These are phyloP conservation scores for Phaeolepiota aurea DNA, from an alignment of 768 basidiomycete species.

Conservation along the genomic window DNA sequence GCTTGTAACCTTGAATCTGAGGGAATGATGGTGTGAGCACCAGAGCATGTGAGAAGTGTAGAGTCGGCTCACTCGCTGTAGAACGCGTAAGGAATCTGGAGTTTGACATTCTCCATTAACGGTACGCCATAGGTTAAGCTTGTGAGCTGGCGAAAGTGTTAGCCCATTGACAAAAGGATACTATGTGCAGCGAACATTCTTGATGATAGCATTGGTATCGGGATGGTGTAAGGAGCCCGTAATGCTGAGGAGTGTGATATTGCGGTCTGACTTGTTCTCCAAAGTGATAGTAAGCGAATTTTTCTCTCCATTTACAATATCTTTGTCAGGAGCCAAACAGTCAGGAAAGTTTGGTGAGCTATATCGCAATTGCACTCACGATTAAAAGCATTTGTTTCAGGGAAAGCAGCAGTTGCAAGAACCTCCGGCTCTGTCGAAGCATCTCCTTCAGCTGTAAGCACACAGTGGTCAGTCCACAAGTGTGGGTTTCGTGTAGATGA, in stretches of 20 bases:
- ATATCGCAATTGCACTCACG: conserved; percentile 38
- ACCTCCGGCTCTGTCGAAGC: conserved; percentile 42
- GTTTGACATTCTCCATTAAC: conserved; percentile 46
- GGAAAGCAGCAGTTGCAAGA: conserved; percentile 46
- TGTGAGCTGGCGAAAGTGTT: conserved; percentile 39
- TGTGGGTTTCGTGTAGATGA: neutral
- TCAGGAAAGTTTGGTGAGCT: conserved; percentile 7
- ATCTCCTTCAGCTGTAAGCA: conserved; percentile 12
- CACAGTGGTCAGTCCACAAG: conserved; percentile 1
- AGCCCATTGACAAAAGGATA: conserved; percentile 1
- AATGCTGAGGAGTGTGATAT: conserved; percentile 58
- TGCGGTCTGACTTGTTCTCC: conserved; percentile 70
- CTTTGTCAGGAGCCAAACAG: conserved; percentile 28
- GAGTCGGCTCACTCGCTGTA: conserved; percentile 83
- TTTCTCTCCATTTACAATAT: conserved; percentile 77
- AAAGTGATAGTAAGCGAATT: conserved; percentile 58
- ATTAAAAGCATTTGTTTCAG: conserved; percentile 67
- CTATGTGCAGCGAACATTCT: conserved; percentile 56
- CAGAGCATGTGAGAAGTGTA: neutral
- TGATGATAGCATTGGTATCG: conserved; percentile 53
- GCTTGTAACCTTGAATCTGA: conserved; percentile 46
- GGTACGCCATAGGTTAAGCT: conserved; percentile 41
- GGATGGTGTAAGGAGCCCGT: conserved; percentile 64
- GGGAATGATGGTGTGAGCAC: conserved; percentile 9
- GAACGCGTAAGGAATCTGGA: conserved; percentile 66